Conservation (phyloP, 768 basidiomycete genomes). For the Naganishia vaughanmartiniae region DNA sequence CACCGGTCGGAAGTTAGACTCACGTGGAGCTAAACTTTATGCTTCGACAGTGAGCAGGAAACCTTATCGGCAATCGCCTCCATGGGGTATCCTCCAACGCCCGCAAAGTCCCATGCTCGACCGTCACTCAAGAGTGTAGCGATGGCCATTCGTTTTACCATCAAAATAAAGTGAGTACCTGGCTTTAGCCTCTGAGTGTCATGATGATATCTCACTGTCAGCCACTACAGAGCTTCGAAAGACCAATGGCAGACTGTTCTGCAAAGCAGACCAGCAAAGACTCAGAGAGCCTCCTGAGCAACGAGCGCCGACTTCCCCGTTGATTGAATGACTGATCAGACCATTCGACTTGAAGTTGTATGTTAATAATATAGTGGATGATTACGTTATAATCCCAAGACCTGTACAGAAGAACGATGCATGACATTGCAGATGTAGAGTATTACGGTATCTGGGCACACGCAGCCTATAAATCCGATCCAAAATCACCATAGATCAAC, state of each 20-base stretch:
- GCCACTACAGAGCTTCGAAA: constrained; percentile 3
- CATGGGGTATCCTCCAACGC: constrained; percentile 46
- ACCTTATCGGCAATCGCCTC: constrained; percentile 46
- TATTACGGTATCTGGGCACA: not conserved
- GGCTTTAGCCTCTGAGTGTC: not conserved
- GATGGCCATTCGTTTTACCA: constrained; percentile 40
- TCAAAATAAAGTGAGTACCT: constrained; percentile 42
- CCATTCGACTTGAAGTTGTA: not conserved
- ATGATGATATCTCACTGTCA: not conserved
- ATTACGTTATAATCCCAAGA: not conserved
- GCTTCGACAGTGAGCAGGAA: constrained; percentile 42
- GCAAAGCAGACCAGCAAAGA: constrained; percentile 7
- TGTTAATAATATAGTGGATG: not conserved
- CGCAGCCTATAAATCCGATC: constrained; percentile 1
- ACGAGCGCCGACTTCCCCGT: not conserved
- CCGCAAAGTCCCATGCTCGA: constrained; percentile 25
- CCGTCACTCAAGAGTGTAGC: constrained; percentile 43
- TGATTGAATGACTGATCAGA: not conserved
- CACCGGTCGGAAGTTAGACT: not conserved
- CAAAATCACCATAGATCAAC: constrained; percentile 49
- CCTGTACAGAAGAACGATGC: not conserved
- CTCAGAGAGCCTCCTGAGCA: not conserved
- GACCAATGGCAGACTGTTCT: constrained; percentile 8
- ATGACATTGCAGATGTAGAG: not conserved
- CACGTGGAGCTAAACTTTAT: not conserved